These are phyloP conservation scores for Botrytis deweyae DNA, from an alignment of 2,329 filamentous ascomycete species.

Conservation along the genomic window DNA sequence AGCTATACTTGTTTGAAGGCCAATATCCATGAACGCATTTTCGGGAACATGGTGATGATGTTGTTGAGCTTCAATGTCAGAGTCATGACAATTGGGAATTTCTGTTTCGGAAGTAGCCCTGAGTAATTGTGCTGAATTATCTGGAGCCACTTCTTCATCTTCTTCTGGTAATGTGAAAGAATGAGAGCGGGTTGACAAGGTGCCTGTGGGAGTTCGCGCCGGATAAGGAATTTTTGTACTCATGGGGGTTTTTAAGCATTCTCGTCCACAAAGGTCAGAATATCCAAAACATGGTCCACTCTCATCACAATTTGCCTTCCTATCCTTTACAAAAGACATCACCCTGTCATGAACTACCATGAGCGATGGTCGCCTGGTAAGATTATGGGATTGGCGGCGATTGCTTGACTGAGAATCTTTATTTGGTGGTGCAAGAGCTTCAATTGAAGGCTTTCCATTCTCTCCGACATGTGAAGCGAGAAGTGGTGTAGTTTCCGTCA, in stretches of 20 bases:
- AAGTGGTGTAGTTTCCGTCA: constrained; percentile 36
- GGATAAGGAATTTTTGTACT: constrained; percentile 21
- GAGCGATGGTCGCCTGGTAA: constrained; percentile 52
- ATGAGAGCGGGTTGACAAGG: constrained; percentile 18
- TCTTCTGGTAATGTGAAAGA: constrained; percentile 19
- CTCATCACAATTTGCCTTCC: constrained; percentile 61
- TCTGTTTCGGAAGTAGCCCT: constrained; percentile 22
- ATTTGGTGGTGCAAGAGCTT: neutral
- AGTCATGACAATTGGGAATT: constrained; percentile 25
- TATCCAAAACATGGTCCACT: constrained; percentile 62
- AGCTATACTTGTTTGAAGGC: constrained; percentile 92
- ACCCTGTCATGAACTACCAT: constrained; percentile 55
- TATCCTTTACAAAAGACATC: constrained; percentile 65
- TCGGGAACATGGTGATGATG: constrained; percentile 95
- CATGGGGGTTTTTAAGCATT: constrained; percentile 51
- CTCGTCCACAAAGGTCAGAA: constrained; percentile 63
- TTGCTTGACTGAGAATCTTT: constrained; percentile 17
- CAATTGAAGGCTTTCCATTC: constrained; percentile 19
- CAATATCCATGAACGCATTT: constrained; percentile 90
- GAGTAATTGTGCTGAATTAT: constrained; percentile 8
- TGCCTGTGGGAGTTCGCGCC: constrained; percentile 26
- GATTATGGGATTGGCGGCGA: constrained; percentile 13
- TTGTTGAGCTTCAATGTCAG: constrained; percentile 34
- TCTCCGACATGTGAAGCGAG: constrained; percentile 24
- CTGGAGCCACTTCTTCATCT: neutral